A percentile compares a stretch with the other conserved stretches of the same genome.
These are phyloP conservation scores for Saururus chinensis DNA, from an alignment of 164 flowering plant genomes.

Conservation along the genomic window DNA sequence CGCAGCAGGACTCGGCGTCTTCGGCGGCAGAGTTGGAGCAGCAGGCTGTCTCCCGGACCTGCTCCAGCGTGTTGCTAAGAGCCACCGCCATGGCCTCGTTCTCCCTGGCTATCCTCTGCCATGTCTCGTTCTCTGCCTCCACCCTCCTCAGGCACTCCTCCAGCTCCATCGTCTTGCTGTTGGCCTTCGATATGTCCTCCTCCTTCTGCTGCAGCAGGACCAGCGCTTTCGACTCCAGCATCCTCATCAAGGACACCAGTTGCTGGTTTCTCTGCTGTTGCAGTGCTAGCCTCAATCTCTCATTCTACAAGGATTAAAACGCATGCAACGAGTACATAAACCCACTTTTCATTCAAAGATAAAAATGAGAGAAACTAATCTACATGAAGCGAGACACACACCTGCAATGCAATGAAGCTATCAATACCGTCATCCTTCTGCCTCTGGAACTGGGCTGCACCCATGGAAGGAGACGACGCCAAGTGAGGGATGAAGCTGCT, in stretches of 20 bases:
- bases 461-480: too few relatives aligned
- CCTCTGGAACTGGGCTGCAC: neutral
- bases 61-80: constrained; percentile 34
- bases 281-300: constrained; percentile 31
- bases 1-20: constrained; percentile 62
- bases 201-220: constrained; percentile 28
- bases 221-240: constrained; percentile 18
- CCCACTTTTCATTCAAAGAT: neutral
- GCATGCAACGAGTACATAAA: neutral
- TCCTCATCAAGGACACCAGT: constrained; percentile 10
- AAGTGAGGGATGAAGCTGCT: too few relatives aligned
- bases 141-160: constrained; percentile 17
- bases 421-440: constrained; percentile 42
- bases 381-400: constrained; percentile 1
- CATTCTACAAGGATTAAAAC: constrained; percentile 26
- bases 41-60: constrained; percentile 24
- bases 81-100: constrained; percentile 42
- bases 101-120: constrained; percentile 59
- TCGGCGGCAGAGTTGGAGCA: constrained; percentile 18
- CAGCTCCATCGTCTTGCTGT: constrained; percentile 23
- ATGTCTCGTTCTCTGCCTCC: constrained; percentile 33
- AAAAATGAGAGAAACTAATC: neutral
- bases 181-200: constrained; percentile 24
- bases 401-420: constrained; percentile 36
- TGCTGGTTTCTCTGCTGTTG: constrained; percentile 33